A percentile compares a stretch with the other conserved stretches of the same genome.
These are phyloP conservation scores for Suillus lakei DNA, from an alignment of 768 basidiomycete genomes.

Conservation along the genomic window DNA sequence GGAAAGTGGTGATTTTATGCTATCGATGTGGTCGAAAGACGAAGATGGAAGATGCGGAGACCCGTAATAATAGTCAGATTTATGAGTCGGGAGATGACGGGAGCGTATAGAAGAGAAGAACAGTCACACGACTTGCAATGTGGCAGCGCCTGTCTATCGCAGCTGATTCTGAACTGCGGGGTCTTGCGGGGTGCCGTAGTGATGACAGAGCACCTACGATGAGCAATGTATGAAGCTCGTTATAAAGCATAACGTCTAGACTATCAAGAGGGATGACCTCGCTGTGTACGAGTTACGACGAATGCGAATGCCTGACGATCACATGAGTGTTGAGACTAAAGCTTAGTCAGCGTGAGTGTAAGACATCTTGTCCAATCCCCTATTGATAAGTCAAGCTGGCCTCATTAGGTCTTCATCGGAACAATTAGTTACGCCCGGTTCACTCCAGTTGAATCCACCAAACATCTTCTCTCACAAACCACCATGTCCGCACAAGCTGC, in stretches of 20 bases:
- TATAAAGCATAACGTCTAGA: not conserved
- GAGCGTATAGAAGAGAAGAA: not conserved
- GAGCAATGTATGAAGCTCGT: not conserved
- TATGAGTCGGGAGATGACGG: slow-evolving; percentile 3
- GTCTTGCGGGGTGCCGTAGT: not conserved
- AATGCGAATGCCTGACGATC: not conserved
- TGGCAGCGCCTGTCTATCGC: not conserved
- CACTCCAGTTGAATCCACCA: not conserved
- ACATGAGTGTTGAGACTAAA: not conserved
- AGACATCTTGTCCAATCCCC: not conserved
- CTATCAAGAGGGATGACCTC: not conserved
- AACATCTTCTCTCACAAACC: slow-evolving; percentile 4
- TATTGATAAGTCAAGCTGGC: not conserved
- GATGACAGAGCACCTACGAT: no score
- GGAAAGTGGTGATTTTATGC: not conserved
- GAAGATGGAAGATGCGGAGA: not conserved
- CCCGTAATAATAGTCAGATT: not conserved
- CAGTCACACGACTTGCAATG: not conserved
- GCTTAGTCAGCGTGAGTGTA: slow-evolving; percentile 2
- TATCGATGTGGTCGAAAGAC: not conserved
- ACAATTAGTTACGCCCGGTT: slow-evolving; percentile 7
- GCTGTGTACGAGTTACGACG: not conserved
- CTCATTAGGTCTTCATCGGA: slow-evolving; percentile 7
- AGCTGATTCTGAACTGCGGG: not conserved
- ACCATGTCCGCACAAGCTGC: not conserved